Percentiles rank a stretch among this genome's conserved stretches.
Conservation (phyloP, 2,329 filamentous ascomycete species). For the Niveomyces coronatus region DNA sequence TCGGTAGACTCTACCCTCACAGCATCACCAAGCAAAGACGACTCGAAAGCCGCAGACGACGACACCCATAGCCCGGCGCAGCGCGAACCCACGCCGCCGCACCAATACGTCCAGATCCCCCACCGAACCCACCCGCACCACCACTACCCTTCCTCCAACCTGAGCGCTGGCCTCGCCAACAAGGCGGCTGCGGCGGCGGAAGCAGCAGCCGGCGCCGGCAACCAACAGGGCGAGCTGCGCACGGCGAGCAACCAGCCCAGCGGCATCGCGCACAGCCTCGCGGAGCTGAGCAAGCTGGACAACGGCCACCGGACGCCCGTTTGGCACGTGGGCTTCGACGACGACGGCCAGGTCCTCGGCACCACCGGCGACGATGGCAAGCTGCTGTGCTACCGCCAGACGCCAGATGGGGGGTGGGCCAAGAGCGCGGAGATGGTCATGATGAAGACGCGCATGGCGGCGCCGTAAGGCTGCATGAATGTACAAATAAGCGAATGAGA, state of each 20-base stretch:
- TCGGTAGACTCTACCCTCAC: no score
- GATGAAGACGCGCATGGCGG: constrained; percentile 44
- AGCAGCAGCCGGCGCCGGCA: constrained; percentile 18
- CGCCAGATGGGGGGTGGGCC: constrained; percentile 45
- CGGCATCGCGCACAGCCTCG: constrained; percentile 46
- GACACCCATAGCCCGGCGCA: no score
- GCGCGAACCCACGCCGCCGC: neutral
- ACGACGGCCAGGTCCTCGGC: constrained; percentile 60
- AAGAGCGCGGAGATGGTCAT: constrained; percentile 51
- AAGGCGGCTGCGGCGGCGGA: constrained; percentile 23
- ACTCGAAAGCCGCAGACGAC: no score
- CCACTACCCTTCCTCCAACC: constrained; percentile 32
- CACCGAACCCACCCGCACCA: constrained; percentile 19
- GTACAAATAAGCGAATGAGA: neutral
- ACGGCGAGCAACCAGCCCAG: constrained; percentile 1
- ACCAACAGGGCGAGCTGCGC: constrained; percentile 45
- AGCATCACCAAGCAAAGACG: constrained; percentile 13
- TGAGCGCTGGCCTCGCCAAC: constrained; percentile 44
- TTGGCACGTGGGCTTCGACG: constrained; percentile 65
- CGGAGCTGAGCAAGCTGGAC: constrained; percentile 56
- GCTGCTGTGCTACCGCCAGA: constrained; percentile 51
- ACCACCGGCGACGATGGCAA: constrained; percentile 69
- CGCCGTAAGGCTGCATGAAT: constrained; percentile 21
- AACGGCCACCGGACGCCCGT: constrained; percentile 60
- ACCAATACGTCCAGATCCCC: constrained; percentile 7